phyloP scores from a whole-genome alignment of 176 grass and related monocot genomes.

The Puya raimondii region DNA sequence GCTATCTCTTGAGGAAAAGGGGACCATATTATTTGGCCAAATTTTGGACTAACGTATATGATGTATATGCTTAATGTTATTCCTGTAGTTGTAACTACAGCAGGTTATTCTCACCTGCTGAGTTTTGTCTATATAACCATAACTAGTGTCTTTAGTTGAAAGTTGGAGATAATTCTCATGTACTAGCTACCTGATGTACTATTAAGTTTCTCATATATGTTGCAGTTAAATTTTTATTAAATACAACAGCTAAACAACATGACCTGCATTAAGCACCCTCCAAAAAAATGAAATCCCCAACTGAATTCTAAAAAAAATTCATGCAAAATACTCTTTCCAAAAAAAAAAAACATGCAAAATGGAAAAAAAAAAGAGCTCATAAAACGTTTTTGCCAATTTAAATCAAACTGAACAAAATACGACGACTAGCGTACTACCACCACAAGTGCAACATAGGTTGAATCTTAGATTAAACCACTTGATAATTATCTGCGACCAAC shows the following conservation, averaged over 20 bases:
- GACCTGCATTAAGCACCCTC: too few relatives aligned
- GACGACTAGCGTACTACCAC: background rate
- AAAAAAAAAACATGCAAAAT: background rate
- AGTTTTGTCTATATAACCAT: background rate
- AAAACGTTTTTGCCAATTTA: background rate
- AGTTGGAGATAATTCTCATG: too few relatives aligned
- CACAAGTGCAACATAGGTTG: background rate
- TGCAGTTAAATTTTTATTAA: too few relatives aligned
- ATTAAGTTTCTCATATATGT: too few relatives aligned
- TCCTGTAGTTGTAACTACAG: background rate
- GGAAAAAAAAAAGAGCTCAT: background rate
- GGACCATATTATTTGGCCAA: constrained; percentile 13
- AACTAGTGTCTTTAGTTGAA: too few relatives aligned
- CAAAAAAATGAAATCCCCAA: too few relatives aligned
- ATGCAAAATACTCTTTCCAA: too few relatives aligned
- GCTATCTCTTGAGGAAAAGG: background rate
- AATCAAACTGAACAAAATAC: background rate
- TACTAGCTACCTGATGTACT: too few relatives aligned
- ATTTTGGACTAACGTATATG: constrained; percentile 15
- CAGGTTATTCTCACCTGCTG: background rate
- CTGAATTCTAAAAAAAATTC: too few relatives aligned
- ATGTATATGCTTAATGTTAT: background rate
- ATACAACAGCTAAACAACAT: too few relatives aligned
- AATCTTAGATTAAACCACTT: constrained; percentile 37
- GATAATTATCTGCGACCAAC: constrained; percentile 50